A percentile compares a stretch with the other conserved stretches of the same genome.
These are phyloP conservation scores for Grigorovia humatica DNA, from an alignment of 805 yeast species.

Conservation along the genomic window DNA sequence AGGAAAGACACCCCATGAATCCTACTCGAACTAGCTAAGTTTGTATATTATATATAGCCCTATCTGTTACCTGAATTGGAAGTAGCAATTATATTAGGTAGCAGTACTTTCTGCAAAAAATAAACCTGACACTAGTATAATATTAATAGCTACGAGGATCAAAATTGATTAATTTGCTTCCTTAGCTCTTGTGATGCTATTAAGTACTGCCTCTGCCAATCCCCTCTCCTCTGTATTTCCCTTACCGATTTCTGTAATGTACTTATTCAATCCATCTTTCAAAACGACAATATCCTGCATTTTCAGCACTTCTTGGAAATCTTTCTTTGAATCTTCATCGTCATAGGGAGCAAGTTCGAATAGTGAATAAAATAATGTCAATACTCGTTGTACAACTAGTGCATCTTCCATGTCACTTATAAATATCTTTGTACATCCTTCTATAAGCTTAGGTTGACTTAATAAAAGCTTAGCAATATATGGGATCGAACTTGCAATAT, in stretches of 20 bases:
- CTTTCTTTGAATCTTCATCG: conserved; percentile 1
- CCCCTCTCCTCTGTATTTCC: background rate
- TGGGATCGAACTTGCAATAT: conserved; percentile 27
- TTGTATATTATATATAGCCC: background rate
- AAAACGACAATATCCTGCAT: conserved; percentile 4
- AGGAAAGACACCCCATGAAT: background rate
- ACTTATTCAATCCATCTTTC: conserved; percentile 8
- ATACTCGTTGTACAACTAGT: conserved; percentile 26
- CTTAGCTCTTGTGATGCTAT: background rate
- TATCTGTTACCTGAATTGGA: background rate
- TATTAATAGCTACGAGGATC: background rate
- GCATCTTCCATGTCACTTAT: conserved; percentile 22
- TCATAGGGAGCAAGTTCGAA: conserved; percentile 15
- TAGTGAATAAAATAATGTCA: conserved; percentile 25
- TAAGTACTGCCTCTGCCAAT: background rate
- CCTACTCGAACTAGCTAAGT: background rate
- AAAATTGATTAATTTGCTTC: too few relatives aligned
- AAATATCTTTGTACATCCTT: conserved; percentile 19
- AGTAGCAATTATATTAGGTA: background rate
- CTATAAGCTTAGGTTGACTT: conserved; percentile 16
- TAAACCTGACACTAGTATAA: too few relatives aligned
- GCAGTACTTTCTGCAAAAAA: background rate
- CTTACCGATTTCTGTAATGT: background rate
- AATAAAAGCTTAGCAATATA: conserved; percentile 28
- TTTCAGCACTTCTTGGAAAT: conserved; percentile 1